These are phyloP conservation scores for Amylocarpus encephaloides DNA, from an alignment of 2,329 filamentous ascomycete genomes.

Conservation along the genomic window DNA sequence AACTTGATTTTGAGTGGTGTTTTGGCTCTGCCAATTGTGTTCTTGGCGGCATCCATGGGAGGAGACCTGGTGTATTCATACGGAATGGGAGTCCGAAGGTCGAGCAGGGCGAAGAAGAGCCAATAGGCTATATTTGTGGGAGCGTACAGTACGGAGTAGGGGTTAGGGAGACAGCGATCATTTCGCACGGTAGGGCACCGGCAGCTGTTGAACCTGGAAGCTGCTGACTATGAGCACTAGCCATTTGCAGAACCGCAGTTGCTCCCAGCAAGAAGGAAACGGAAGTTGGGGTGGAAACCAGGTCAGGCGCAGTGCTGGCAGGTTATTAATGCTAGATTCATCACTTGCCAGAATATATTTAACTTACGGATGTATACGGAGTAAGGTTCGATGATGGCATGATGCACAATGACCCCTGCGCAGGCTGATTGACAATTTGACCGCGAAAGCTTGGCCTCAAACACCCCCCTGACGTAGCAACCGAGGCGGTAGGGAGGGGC, in stretches of 20 bases:
- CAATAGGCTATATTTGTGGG: neutral
- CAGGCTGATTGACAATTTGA: neutral
- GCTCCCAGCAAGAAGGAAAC: too few species aligned
- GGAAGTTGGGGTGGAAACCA: too few species aligned
- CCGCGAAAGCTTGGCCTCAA: neutral
- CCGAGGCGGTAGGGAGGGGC: conserved; percentile 5
- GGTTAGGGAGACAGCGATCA: neutral
- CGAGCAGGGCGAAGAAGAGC: conserved; percentile 7
- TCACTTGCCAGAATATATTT: neutral
- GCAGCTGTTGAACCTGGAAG: too few species aligned
- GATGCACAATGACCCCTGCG: neutral
- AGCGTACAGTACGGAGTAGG: neutral
- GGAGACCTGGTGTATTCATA: conserved; percentile 13
- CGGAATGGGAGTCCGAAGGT: conserved; percentile 15
- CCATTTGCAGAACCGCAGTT: too few species aligned
- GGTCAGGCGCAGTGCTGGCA: too few species aligned
- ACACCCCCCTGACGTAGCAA: conserved; percentile 4
- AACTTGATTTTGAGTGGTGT: conserved; percentile 8
- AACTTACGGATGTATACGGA: too few species aligned
- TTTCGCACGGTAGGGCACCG: too few species aligned
- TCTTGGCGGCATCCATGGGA: conserved; percentile 8
- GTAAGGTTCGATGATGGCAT: neutral
- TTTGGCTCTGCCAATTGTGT: conserved; percentile 4
- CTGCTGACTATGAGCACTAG: too few species aligned
- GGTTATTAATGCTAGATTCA: neutral